Evolutionary conservation across 805 yeast genomes (phyloP), one percentile per base, ranked within the genome.

Genomic region (Wickerhamomyces hampshirensis): DNA sequence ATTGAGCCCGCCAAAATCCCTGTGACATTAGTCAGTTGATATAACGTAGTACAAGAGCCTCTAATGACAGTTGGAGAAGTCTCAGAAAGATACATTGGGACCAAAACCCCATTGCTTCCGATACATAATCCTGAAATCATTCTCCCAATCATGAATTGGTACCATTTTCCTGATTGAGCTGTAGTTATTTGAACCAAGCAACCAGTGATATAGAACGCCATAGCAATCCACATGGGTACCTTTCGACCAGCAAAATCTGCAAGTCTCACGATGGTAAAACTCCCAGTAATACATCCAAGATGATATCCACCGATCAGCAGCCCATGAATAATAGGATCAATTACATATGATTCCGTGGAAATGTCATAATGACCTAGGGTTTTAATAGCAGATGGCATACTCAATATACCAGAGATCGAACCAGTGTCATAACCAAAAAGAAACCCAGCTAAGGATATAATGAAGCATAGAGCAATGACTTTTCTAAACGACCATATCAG

Each of bases 351-450:
- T 69, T 51, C 17, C 62, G 62, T 38, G 65, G 62, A 5, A 72
- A 59, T 29, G 10, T 55, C 39, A 29, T 62, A 47, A 1, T 45
- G 21, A 39, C 83, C 84, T 48, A 79, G 78, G 43, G 78, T 65
- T 10, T 52, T 39, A 34, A 60, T 53, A 55, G 70, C 79, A 43
- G 77, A 77, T 15, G 67, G 50, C 80, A 79, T 70, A 51, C 76
- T 73, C 21, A 78, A 73, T 42, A 80, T 71, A 37, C 86, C 85
- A n/a, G 84, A 78, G 53, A 81, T 77, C 38, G 82, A 78, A 52
- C 87, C 87, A 26, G 85, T 77, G 60, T 81, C 88, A 69, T 79
- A 81, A 34, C 88, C 88, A 48, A 78, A 79, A 24, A 78, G 77
- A 53, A 76, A 80, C 19, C 87, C 88, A 50, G 83, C 83, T 46